These are phyloP conservation scores for Kodamaea sp. DNA, from an alignment of 1,139 yeast species.

Conservation along the genomic window DNA sequence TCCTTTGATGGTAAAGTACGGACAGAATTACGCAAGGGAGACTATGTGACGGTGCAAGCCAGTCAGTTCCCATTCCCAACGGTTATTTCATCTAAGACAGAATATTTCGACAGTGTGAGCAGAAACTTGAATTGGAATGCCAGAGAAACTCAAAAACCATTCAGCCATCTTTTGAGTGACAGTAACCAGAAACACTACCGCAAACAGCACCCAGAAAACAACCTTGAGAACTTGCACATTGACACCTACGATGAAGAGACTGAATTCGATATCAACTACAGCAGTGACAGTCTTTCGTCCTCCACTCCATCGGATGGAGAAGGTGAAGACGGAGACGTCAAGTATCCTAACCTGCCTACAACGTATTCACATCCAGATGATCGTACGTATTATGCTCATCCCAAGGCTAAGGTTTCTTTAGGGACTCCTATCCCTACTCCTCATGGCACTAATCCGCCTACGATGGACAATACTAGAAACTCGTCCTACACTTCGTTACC, in stretches of 20 bases:
- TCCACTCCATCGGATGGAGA: conserved; percentile 18
- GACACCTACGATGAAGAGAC: conserved; percentile 17
- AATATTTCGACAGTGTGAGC: conserved; percentile 81
- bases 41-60: conserved; percentile 75
- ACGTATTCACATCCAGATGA: conserved; percentile 31
- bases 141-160: conserved; percentile 79
- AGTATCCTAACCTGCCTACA: conserved; percentile 2
- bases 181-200: conserved; percentile 38
- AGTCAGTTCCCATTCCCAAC: conserved; percentile 87
- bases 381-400: conserved; percentile 42
- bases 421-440: conserved; percentile 1
- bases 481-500: conserved; percentile 2
- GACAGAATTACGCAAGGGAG: conserved; percentile 69
- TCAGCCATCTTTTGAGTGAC: conserved; percentile 53
- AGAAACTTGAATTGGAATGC: conserved; percentile 86
- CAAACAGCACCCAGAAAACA: conserved; percentile 7
- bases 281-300: conserved; percentile 14
- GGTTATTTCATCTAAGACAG: conserved; percentile 70
- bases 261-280: conserved; percentile 30
- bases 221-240: conserved; percentile 13
- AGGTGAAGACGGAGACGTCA: conserved; percentile 16
- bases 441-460: neutral
- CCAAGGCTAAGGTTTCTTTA: conserved; percentile 32
- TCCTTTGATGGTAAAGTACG: conserved; percentile 85
- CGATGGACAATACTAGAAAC: neutral